A percentile compares a stretch with the other conserved stretches of the same genome.
Conservation (phyloP, 768 basidiomycete genomes). For the Candolleomyces efflorescens region DNA sequence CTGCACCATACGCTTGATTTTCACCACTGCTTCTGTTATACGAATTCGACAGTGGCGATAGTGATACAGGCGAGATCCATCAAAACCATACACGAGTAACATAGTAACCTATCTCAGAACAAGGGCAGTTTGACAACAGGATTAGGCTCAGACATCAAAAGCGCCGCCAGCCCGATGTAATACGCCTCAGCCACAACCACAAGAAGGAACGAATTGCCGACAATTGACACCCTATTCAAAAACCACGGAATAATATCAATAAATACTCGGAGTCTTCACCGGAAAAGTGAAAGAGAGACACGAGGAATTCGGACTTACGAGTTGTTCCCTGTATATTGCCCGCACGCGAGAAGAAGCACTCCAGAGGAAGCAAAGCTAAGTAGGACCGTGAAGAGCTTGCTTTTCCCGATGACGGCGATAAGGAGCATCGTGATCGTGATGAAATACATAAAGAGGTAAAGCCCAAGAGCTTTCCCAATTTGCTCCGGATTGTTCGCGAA, state of each 20-base stretch:
- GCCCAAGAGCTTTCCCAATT: constrained; percentile 2
- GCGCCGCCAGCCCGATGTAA: constrained; percentile 6
- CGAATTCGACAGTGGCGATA: too few relatives aligned
- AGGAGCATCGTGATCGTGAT: constrained; percentile 9
- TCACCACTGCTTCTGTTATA: too few relatives aligned
- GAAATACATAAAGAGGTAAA: constrained; percentile 8
- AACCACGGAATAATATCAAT: not conserved
- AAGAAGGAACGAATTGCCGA: constrained; percentile 5
- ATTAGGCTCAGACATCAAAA: constrained; percentile 7
- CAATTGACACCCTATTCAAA: not conserved
- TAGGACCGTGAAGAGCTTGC: constrained; percentile 7
- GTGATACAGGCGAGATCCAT: too few relatives aligned
- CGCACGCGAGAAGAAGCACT: constrained; percentile 2
- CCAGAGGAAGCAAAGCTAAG: constrained; percentile 1
- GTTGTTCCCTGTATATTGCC: not conserved
- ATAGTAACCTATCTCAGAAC: not conserved
- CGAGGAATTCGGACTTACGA: constrained; percentile 1
- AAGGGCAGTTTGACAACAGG: constrained; percentile 3
- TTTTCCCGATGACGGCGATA: constrained; percentile 6
- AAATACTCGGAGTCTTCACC: not conserved
- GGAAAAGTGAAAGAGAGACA: not conserved
- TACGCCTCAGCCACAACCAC: constrained; percentile 2
- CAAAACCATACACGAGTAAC: not conserved
- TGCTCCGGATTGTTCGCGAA: constrained; percentile 2
- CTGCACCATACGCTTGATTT: too few relatives aligned